A percentile compares a stretch with the other conserved stretches of the same genome.
phyloP scores from a whole-genome alignment of 169 alveolate genomes.

The Plasmodium billcollinsi region DNA sequence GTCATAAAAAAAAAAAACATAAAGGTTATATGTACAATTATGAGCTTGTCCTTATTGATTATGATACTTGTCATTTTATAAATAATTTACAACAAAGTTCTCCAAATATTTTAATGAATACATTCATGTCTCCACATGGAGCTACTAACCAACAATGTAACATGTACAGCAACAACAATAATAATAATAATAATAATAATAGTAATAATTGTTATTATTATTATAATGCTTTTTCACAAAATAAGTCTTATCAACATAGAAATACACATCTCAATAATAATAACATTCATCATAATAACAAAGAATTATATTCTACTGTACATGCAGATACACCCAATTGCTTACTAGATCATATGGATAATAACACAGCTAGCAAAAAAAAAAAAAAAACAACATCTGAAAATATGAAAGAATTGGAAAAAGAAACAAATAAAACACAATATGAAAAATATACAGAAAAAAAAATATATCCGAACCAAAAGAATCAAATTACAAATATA shows the following conservation, averaged over 20 bases:
- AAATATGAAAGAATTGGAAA: no score
- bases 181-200: not conserved
- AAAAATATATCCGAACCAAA: no score
- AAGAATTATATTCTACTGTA: not conserved
- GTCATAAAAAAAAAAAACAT: constrained; percentile 81
- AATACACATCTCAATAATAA: no score
- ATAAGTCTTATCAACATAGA: no score
- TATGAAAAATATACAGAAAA: no score
- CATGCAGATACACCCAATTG: not conserved
- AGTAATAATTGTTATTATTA: not conserved
- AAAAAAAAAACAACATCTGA: no score
- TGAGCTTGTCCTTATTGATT: constrained; percentile 87
- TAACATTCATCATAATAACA: not conserved
- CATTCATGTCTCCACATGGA: not conserved
- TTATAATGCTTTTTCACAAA: no score
- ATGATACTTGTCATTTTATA: constrained; percentile 87
- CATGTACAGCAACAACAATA: no score
- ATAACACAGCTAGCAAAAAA: no score
- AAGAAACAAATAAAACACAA: no score
- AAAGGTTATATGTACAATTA: constrained; percentile 81
- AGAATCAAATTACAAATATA: no score
- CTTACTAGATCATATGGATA: not conserved
- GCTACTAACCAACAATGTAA: not conserved
- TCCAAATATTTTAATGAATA: not conserved
- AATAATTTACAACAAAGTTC: not conserved